Evolutionary conservation across 371 early-diverging fungal genomes (phyloP), one percentile per base, ranked within the genome.

Genomic region (Parasitella parasitica): DNA sequence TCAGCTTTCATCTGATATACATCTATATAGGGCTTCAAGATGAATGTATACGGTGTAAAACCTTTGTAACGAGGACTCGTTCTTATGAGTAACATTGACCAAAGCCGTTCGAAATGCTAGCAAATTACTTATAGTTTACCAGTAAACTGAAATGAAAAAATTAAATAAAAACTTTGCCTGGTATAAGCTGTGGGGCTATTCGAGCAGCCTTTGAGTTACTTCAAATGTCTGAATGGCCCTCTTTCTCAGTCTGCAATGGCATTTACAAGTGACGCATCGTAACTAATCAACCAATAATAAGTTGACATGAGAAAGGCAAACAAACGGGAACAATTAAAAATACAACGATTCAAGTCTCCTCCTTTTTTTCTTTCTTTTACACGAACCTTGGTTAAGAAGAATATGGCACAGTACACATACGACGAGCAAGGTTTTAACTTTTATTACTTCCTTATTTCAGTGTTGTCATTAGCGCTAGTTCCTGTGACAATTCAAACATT

Each of bases 391-490:
- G 43, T 46, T 57, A 28, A 13, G 12, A 28, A 26, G 52, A 39
- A 13, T 35, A 81, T 81, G 81, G 76, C 81, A 55, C 76, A 93
- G 77, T 95, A 96, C 80, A 83, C 84, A 49, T 98, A 96, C 73
- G 98, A 98, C 81, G 95, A 95, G 77, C 85, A 89, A 66, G 98
- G 98, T 34, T 93, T 91, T 64, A 91, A 91, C 63, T 98, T 97
- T 82, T 90, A 89, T 79, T 96, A 92, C 82, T 98, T 96, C 76
- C 80, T 96, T 26, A 72, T 95, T 57, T 86, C 96, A 4, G 77
- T 94, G 39, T 81, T 96, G 59, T 82, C 86, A 32, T 75, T 98
- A 52, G 75, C 88, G 30, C 81, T 97, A 54, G 76, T 96, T 24
- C 98, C 98, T 4, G 67, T 82, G 39, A 95, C 97, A 12, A 15